Evolutionary conservation across 2,329 filamentous ascomycete species (phyloP), one percentile per base, ranked within the genome.

Genomic region (Teratosphaeria destructans): DNA sequence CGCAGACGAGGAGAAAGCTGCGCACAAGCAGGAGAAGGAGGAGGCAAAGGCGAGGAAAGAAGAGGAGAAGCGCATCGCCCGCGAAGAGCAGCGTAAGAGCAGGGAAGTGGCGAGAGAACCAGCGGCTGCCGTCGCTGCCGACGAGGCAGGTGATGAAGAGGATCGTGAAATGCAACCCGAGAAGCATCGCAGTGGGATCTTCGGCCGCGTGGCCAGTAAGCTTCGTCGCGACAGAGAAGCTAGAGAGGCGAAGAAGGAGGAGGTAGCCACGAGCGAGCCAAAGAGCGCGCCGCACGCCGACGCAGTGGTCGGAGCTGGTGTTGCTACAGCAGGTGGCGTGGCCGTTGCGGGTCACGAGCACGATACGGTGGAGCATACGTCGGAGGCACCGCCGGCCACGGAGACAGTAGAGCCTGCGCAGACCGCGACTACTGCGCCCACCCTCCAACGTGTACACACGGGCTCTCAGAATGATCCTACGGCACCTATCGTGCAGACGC

Each of bases 1-100:
- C 27, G 12, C 74, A 84, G 78, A 78, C 19, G 79, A 82, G 58
- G 81, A 84, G 63, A 85, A 82, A 70, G 74, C 72, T 34, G 74
- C 74, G 29, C 71, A 72, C 10, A 77, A 76, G 61, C 84, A 78
- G 58, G 78, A 76, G 61, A 84, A 78, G 58, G 78, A 80, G 10
- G 80, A 74, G 2, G 77, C 77, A 57, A 78, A 80, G 67, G 75
- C 77, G 2, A 77, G 74, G 52, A 81, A 78, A 63, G 76, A 76
- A 61, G 78, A 80, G 59, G 80, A 84, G 58, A 84, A 82, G 69
- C 79, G 78, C 27, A 16, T 49, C 12, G 35, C 47, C 64, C 76
- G 77, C 62, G 78, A 80, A 58, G 80, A 84, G 58, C 83, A 82
- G 68, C 79, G 78, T 27, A 83, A 69, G 65, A 71, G 69, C 54